Evolutionary conservation across 2,329 filamentous ascomycete genomes (phyloP), one percentile per base, ranked within the genome.

Genomic region (Hymenoscyphus linearis): DNA sequence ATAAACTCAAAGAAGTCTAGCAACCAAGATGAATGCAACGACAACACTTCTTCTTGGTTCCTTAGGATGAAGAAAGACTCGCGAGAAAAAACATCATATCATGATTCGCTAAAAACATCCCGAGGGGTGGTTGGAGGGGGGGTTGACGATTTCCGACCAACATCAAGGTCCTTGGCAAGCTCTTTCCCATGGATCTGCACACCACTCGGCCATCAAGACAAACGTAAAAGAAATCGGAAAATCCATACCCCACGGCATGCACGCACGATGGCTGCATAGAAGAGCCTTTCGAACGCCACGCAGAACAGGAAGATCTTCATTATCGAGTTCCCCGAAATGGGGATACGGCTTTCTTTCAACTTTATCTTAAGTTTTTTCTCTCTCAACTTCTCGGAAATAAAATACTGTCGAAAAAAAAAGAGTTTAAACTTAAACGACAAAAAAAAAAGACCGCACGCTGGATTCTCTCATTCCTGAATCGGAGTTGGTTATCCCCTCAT

Each of bases 241-340:
- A 31, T 31, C 27, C 27, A 47, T 50, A 50, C 25, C 22, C 18
- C 44, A 25, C 25, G 16, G 22, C 18, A 27, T 26, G 27, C 27
- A 35, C 36, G 25, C 31, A 31, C 54, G 22, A 35, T 27, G 50
- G 22, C 50, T 27, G 50, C 34, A 25, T 27, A 34, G 25, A 58
- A 44, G 40, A 7, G 18, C 6, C 14, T 22, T 6, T n/a, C n/a
- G n/a, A 14, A 57, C 16, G 36, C 36, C 55, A 35, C 55, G 40
- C 25, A 50, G 55, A 57, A 57, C 25, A 25, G 50, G 55, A 50
- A 50, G 31, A 50, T 47, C 44, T 12, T 22, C 44, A 50, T 50
- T n/a, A n/a, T 18, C 37, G 22, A 44, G 6, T n/a, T n/a, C 37
- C 37, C 37, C 9, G 22, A 44, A 44, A 44, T 6, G 35, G 35